Evolutionary conservation across 2,329 filamentous ascomycete genomes (phyloP), one percentile per base, ranked within the genome.

Genomic region (Hymenoscyphus occultus): DNA sequence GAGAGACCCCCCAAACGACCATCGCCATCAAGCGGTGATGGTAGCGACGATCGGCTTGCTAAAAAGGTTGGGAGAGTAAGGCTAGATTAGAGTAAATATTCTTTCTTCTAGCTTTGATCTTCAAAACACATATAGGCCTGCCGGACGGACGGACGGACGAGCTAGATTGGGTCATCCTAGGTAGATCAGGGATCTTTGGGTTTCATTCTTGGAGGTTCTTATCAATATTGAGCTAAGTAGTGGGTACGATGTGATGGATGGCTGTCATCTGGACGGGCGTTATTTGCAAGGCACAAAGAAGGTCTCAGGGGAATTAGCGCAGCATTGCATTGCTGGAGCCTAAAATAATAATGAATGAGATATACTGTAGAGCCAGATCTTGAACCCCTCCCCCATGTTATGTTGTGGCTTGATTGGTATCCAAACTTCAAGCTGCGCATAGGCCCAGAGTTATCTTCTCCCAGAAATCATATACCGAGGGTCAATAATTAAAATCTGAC

Each of bases 1-100:
- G 93, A 97, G 91, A 90, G 90, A 87, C 87, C 90, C 86, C 89
- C 88, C 79, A 96, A 95, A 84, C 90, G 86, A 76, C 78, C 80
- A 80, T 76, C 75, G 51, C 74, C 74, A 19, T 67, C 70, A 68
- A 70, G 71, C 65, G 69, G 67, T 64, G 74, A 74, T 71, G 71
- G 67, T 65, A 70, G 72, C 51, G 74, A 68, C 70, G 74, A 79
- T 65, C 77, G 76, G 62, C 83, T 87, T 82, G 82, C 85, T 86
- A 87, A 87, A 81, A 81, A 84, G 79, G 83, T 87, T 84, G 83
- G 84, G 83, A 82, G 83, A 79, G 83, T 86, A 83, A 87, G 85
- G 73, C 71, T 75, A 75, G 73, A 74, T 59, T 75, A 70, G 71
- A 64, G 59, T 63, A 60, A 4, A 39, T n/a, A 31, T 48, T 40